Evolutionary conservation across 306 rosid species (phyloP), one percentile per base, ranked within the genome.

Genomic region (Pterocarpus macrocarpus): DNA sequence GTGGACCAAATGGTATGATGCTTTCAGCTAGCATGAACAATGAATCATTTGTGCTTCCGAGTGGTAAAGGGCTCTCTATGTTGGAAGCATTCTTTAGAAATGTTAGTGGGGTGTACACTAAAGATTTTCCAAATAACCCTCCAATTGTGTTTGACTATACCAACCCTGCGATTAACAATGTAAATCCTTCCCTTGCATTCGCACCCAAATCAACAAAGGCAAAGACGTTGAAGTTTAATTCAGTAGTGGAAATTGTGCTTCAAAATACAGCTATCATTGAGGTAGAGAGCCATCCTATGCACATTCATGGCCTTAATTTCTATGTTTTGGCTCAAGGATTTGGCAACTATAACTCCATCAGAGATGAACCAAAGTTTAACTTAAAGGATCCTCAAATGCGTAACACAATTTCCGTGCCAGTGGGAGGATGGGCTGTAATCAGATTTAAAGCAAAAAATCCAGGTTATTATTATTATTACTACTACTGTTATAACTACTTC

Each of bases 351-450:
- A 76, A 90, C 73, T 30, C 84, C 2, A 11, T 28, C 2, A 69
- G 28, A 7, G 90, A 86, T 44, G 13, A 72, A 22, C 7, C 81
- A 7, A 83, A 75, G 13, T 88, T 88, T 16, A 90, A 90, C 16
- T 64, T 88, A 4, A 39, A 75, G 5, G 41, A 90, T 35, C 89
- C 92, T 1, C 90, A 85, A 52, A 11, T 67, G 0, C 79, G 90
- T 13, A 90, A 90, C 66, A 88, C 94, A 8, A 72, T 90, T n/a
- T 87, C 81, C 15, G 90, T 90, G 50, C 90, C 90, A 0, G 57
- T 58, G 0, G 92, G 90, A 15, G 92, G 92, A 41, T 41, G 45
- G 45, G 45, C 45, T 41, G 45, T 41, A 41, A 41, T 41, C 9
- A 41, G 45, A 41, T 81, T 81, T 69, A 34, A 16, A 56, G 80